Evolutionary conservation across 495 filamentous ascomycete genomes (phyloP).

Genomic region (Podospora conica): DNA sequence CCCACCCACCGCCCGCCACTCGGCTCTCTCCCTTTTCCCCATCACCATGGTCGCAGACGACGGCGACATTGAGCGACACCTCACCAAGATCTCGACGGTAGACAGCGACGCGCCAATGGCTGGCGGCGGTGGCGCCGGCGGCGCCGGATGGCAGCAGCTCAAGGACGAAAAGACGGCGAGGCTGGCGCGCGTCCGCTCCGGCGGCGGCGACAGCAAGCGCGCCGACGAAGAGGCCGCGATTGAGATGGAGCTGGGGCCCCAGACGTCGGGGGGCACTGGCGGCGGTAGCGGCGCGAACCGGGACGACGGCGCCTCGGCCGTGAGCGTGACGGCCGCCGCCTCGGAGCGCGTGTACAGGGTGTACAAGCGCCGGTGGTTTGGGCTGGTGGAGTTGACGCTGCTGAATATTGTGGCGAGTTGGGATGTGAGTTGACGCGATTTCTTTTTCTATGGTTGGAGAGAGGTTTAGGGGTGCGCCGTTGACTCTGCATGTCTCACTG

Average conservation of each 20-base stretch:
- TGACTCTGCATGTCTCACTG: background rate
- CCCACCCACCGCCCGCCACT: background rate
- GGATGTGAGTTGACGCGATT: conserved; percentile 61
- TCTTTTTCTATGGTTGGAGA: background rate
- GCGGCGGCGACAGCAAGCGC: background rate
- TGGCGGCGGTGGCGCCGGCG: background rate
- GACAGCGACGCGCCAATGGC: background rate
- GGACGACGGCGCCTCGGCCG: background rate
- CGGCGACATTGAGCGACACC: background rate
- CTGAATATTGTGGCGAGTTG: conserved; percentile 91
- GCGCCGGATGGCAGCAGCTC: conserved; percentile 8
- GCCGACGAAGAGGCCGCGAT: conserved; percentile 8
- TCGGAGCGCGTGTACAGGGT: conserved; percentile 52
- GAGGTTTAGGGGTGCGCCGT: background rate
- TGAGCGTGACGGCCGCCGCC: conserved; percentile 2
- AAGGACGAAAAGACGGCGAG: background rate
- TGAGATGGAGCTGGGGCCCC: conserved; percentile 16
- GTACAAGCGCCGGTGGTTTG: conserved; percentile 89
- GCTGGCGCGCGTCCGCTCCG: background rate
- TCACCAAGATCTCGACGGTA: background rate
- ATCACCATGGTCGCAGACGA: background rate
- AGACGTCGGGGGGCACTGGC: background rate
- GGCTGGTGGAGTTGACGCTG: conserved; percentile 72
- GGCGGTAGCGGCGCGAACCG: background rate
- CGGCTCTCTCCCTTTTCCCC: background rate